Evolutionary conservation across 768 basidiomycete species (phyloP), one percentile per base, ranked within the genome.

Genomic region (Phaeotremella skinneri): DNA sequence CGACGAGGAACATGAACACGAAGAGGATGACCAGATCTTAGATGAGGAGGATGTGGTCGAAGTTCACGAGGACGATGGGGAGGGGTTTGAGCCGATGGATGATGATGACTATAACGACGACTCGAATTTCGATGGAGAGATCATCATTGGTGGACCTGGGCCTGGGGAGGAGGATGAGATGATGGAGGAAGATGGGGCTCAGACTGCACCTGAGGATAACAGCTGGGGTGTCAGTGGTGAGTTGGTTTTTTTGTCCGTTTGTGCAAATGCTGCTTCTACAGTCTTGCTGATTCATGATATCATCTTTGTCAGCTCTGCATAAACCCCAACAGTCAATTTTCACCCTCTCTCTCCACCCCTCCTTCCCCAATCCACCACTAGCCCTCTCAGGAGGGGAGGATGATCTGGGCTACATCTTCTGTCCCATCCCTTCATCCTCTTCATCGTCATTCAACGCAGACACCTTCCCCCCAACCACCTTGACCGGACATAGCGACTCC

Each of bases 331-430:
- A 82, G 25, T 92, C 94, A 17, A 89, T 97, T 30, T 99, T 96
- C 75, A 78, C 86, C 30, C 81, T 98, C 37, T 81, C 91, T 2
- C 82, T 84, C 31, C 96, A 99, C 73, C 94, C 96, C 0, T 84
- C 83, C 14, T 76, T 77, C 63, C 76, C 78, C 2, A 81, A 80
- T 52, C 81, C 86, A 58, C 84, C 87, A 2, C 81, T 98, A 21
- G 92, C 90, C 5, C 87, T 85, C 21, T 91, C 92, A 0, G 96
- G 96, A 26, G 96, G 91, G 20, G 91, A 96, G 77, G 96, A 98
- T 74, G 93, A 98, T 73, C 76, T 89, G 0, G 96, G 90, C 34
- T 98, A 90, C 78, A 83, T 99, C 66, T 99, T 68, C 62, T 74
- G 60, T 42, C 76, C 76, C 1, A 52, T 77, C 37, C 71, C 75